Evolutionary conservation across 495 filamentous ascomycete species (phyloP), one percentile per base, ranked within the genome.

Genomic region (Xylaria scruposa): DNA sequence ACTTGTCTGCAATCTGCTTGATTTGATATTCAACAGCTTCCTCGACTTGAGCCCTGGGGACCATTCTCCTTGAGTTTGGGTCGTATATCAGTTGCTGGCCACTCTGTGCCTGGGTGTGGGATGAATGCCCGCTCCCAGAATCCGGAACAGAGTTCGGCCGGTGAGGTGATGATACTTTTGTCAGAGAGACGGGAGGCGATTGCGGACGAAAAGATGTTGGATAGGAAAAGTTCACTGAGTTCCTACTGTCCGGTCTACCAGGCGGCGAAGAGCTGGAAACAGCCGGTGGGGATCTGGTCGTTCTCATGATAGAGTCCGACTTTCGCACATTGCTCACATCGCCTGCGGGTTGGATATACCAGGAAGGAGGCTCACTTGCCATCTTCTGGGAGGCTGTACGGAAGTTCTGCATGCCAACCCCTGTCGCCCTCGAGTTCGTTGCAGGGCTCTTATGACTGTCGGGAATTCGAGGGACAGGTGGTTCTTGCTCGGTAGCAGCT

Each of bases 191-290:
- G 0, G 74, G 63, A 64, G 87, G 82, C 74, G 86, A 86, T 75
- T 89, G 77, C 31, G 75, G 66, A 15, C 74, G 75, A 13, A 74
- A 77, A 19, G 17, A 58, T 26, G 71, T 90, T 4, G 94, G 94
- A 49, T 94, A 93, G 8, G 94, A 97, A 76, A 96, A 97, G 80
- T 97, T 97, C 74, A 95, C 85, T 3, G 92, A 84, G 17, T 84
- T 88, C 74, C 88, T 84, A 76, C 90, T 93, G 21, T 81, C 84
- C 13, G 91, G 85, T 68, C 89, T 70, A 49, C 68, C 71, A 17
- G 70, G 42, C 26, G 64, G 68, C 19, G 70, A 40, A 58, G 56
- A 40, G 40, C 9, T 61, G 51, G 68, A 60, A 15, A 53, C 58
- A 26, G 59, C 63, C 10, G 67, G 42, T 58, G 78, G 78, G 12